A percentile compares a stretch with the other conserved stretches of the same genome.
Evolutionary conservation across 1,284 basidiomycete species (phyloP).

Genomic region (Lentinula novae-zelandiae): DNA sequence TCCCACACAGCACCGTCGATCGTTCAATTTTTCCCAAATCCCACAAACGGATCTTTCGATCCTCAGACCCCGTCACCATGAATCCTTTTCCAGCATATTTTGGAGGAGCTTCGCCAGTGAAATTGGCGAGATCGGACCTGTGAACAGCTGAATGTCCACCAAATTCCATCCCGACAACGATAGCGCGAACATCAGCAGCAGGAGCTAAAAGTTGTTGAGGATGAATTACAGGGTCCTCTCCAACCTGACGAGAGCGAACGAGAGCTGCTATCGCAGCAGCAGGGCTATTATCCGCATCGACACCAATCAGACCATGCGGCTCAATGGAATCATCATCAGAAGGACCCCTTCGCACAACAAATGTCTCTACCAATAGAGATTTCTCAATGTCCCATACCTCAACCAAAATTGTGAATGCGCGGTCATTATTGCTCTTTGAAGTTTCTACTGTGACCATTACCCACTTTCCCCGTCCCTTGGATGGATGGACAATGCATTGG

Average conservation of each 20-base stretch:
- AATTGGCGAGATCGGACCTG: conserved; percentile 52
- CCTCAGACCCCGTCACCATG: conserved; percentile 79
- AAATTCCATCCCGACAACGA: conserved; percentile 70
- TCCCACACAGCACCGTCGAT: conserved; percentile 70
- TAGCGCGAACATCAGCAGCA: conserved; percentile 57
- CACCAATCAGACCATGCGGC: conserved; percentile 43
- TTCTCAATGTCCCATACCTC: conserved; percentile 84
- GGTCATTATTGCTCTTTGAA: conserved; percentile 31
- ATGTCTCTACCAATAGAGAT: conserved; percentile 63
- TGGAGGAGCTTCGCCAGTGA: conserved; percentile 34
- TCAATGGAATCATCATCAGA: conserved; percentile 45
- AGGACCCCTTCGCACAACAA: conserved; percentile 46
- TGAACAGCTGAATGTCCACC: conserved; percentile 58
- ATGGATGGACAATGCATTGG: conserved; percentile 78
- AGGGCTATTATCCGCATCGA: conserved; percentile 57
- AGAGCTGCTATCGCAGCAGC: conserved; percentile 66
- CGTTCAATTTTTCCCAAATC: conserved; percentile 71
- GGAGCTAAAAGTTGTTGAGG: conserved; percentile 36
- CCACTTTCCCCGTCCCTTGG: conserved; percentile 85
- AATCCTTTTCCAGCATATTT: conserved; percentile 55
- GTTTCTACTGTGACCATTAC: conserved; percentile 78
- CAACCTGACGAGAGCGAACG: conserved; percentile 40
- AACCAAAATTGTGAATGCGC: conserved; percentile 45
- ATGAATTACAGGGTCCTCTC: conserved; percentile 26
- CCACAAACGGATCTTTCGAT: conserved; percentile 80